Base-by-base conservation (phyloP, 2,329 filamentous ascomycete genomes). In the Ceratocystis cubensis region DNA sequence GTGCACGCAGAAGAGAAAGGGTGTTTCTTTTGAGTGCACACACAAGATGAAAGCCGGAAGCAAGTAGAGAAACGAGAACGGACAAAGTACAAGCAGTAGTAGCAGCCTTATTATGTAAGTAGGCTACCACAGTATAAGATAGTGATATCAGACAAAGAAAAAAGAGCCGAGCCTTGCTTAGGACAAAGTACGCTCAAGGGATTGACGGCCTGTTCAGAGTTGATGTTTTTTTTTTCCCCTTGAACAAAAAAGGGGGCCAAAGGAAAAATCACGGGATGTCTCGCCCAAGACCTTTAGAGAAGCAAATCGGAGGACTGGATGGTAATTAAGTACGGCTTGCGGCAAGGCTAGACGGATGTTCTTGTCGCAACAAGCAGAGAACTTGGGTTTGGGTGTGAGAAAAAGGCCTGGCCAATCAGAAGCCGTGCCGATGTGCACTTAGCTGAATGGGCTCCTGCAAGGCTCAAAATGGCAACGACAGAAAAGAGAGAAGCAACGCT, bases 391-490 rank as follows among this genome's bases (percentile, higher is more conserved):
- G 28, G 15, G 56, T 59, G 28, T 59, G 22, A 6, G 10, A 28
- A 25, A 50, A 28, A 25, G 25, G 25, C 44, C 53, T 30, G 57
- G 30, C 64, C 64, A 68, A 68, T 68, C 44, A 68, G 33, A 66
- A 61, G 48, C 53, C 37, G 30, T 22, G 63, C 57, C 61, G 64
- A 22, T 62, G 53, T 59, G 45, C 13, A 50, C 62, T 50, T 64
- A 65, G 62, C 56, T 67, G 53, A 65, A 67, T 28, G 22, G 37
- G 56, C 66, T 64, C 50, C 66, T 65, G 53, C 66, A 67, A 65
- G 66, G 62, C 66, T 67, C 66, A 67, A 67, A 67, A 67, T 65
- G 63, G 66, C 59, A 66, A 64, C 50, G 66, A 25, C 64, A 63
- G 66, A 66, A 66, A 65, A 62, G 57, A 62, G 33, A 50, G 50